Conservation (phyloP, 371 early-diverging fungal species). For the Mucor circinelloides region DNA sequence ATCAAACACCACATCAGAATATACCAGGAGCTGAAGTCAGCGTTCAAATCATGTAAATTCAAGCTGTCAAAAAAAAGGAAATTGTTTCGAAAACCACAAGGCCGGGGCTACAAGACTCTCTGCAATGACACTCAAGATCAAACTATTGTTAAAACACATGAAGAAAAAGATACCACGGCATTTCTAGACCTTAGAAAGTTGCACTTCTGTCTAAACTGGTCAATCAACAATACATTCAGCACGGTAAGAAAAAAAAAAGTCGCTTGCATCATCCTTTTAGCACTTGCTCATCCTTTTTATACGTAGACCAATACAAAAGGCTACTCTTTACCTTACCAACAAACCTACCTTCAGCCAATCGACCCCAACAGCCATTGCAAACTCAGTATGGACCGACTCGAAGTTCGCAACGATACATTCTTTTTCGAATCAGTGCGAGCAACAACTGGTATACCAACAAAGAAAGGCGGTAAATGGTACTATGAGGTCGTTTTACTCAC, state of each 20-base stretch:
- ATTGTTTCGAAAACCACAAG: not conserved
- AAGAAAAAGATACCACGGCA: not conserved
- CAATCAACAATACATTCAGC: constrained; percentile 1
- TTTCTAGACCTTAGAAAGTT: not conserved
- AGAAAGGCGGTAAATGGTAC: constrained; percentile 42
- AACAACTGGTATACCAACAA: constrained; percentile 28
- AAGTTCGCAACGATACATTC: constrained; percentile 44
- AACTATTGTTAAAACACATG: not conserved
- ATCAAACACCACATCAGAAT: not conserved
- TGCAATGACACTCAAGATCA: not conserved
- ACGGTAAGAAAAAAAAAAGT: not conserved
- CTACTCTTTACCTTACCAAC: not conserved
- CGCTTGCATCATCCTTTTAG: not conserved
- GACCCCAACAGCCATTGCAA: constrained; percentile 43
- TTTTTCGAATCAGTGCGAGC: constrained; percentile 47
- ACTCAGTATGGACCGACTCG: constrained; percentile 33
- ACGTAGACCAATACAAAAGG: not conserved
- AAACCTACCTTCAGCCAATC: constrained; percentile 35
- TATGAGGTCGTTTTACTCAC: constrained; percentile 60
- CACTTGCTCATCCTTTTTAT: not conserved
- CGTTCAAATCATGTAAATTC: not conserved
- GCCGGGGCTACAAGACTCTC: not conserved
- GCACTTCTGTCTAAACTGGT: constrained; percentile 7
- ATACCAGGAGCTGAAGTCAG: not conserved
- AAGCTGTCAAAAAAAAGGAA: not conserved